Evolutionary conservation across 2,329 filamentous ascomycete genomes (phyloP), one percentile per base, ranked within the genome.

Genomic region (Paraphoma sp.): DNA sequence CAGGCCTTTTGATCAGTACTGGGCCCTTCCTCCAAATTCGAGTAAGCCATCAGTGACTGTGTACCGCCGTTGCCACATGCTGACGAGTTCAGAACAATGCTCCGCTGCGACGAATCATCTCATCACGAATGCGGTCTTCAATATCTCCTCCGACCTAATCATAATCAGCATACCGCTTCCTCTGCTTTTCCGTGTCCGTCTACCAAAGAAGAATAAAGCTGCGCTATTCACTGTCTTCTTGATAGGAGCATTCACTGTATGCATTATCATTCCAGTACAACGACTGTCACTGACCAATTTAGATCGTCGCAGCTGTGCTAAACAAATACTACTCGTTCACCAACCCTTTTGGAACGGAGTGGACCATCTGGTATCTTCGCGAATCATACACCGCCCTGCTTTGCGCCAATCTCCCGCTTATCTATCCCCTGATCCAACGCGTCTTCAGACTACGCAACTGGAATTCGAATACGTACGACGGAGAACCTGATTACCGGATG

Each of bases 271-370:
- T 4, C 10, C 6, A 44, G 9, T 43, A 38, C 18, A 12, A 44
- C 36, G 38, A 29, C 28, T 52, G 59, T 63, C 18, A 55, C 28
- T 3, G 18, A 71, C 65, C 2, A 29, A 6, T 43, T 30, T 16
- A 36, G 33, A 85, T 88, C 48, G 73, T 88, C 12, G 83, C 83
- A 16, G 84, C 85, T 10, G 80, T 84, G 6, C 75, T 88, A 14
- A 88, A 87, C 74, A 86, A 87, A 57, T 85, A 86, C 65, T 87
- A 86, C 73, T 86, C 84, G 44, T 87, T 88, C 57, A 81, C 75
- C 14, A 73, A 84, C 17, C 83, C 83, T 0, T 87, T 85, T 67
- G 83, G 83, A 2, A 76, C 78, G 12, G 72, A 82, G 38, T 88
- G 86, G 78, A 81, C 86, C 0, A 82, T 82, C 62, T 88, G 86